phyloP scores from a whole-genome alignment of 2,329 filamentous ascomycete species.

The Aspergillus alliaceus region DNA sequence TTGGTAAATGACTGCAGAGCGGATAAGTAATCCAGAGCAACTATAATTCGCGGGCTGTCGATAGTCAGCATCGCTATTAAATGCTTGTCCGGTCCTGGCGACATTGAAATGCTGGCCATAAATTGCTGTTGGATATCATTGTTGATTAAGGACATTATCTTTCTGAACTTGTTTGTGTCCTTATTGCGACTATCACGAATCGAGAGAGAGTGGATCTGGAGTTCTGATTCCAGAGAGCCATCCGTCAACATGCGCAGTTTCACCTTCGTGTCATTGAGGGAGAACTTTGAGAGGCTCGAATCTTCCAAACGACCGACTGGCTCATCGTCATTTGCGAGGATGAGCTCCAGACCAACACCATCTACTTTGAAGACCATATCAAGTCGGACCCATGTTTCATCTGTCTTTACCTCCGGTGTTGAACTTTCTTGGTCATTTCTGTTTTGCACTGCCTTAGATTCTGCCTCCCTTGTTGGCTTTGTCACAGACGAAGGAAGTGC shows the following conservation, averaged over 20 bases:
- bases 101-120: slow-evolving; percentile 95
- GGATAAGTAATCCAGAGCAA: slow-evolving; percentile 94
- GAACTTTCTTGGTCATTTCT: slow-evolving; percentile 53
- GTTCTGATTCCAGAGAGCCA: slow-evolving; percentile 85
- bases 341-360: slow-evolving; percentile 83
- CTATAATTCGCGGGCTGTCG: slow-evolving; percentile 91
- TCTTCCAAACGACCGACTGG: slow-evolving; percentile 77
- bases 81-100: slow-evolving; percentile 75
- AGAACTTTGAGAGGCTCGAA: slow-evolving; percentile 89
- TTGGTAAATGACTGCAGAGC: slow-evolving; percentile 82
- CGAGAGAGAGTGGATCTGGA: slow-evolving; percentile 90
- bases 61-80: slow-evolving; percentile 90
- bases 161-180: slow-evolving; percentile 92
- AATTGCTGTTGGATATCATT: slow-evolving; percentile 91
- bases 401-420: slow-evolving; percentile 68
- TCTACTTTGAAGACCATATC: slow-evolving; percentile 88
- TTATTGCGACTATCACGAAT: slow-evolving; percentile 87
- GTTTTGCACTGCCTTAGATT: slow-evolving; percentile 53
- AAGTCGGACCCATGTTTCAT: slow-evolving; percentile 84
- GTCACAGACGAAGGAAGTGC: slow-evolving; percentile 64
- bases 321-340: slow-evolving; percentile 71
- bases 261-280: slow-evolving; percentile 85
- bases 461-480: slow-evolving; percentile 49
- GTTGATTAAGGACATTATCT: slow-evolving; percentile 97
- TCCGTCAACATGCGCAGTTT: slow-evolving; percentile 94